Base-by-base conservation (phyloP, 768 basidiomycete genomes). In the Leccinum broughii region DNA sequence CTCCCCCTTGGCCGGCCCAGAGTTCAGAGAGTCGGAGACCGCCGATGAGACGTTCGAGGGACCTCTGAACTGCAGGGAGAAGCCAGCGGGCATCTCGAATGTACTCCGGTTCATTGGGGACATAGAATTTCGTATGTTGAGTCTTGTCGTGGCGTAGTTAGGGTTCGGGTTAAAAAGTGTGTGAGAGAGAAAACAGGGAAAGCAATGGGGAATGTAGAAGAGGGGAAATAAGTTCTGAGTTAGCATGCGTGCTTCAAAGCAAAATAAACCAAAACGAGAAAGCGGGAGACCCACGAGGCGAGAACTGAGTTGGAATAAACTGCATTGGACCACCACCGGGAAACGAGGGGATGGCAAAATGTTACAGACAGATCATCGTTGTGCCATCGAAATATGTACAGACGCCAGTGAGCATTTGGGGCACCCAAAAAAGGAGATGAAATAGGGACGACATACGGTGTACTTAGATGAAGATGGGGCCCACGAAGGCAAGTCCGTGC, bases 281-380 rank as follows among this genome's bases (percentile, higher is more conserved):
- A 30, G 17, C 10, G 44, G n/a, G 44, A 28, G 17, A 61, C 66
- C 49, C 34, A 72, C 71, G 69, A 72, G 52, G 68, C 61, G n/a
- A 72, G 63, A 44, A 72, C 64, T 28, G 71, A 72, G 56, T 72
- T 72, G 50, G 69, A 65, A 3, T 71, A 72, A 4, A 72, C 69
- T 72, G 26, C 24, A 3, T 11, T 46, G 15, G n/a, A 46, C 20
- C 44, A 20, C 44, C n/a, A 46, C 10, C 44, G 0, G 44, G 5
- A 20, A 46, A 46, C 44, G 9, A 11, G 20, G 20, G 17, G n/a
- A n/a, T 41, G n/a, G 41, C 2, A 3, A 41, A 41, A 37, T 6
- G 35, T 37, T 15, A 11, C 32, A 34, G 4, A 34, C 32, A 34
- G 5, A 34, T 34, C 32, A 34, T 34, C 11, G 32, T 5, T 34